Conservation (phyloP, 345 rosid species). For the Lumnitzera littorea region DNA sequence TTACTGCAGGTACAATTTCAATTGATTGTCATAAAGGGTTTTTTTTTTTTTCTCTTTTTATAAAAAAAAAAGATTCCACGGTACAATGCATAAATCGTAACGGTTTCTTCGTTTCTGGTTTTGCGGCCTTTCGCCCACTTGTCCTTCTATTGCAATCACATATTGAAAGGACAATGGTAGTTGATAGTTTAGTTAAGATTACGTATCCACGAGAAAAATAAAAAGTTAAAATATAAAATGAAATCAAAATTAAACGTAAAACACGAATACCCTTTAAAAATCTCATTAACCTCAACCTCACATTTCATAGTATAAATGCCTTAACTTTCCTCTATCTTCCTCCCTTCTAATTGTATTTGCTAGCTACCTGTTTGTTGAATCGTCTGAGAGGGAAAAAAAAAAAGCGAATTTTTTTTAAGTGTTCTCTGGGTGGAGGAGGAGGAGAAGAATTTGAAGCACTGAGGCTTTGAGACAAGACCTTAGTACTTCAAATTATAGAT, state of each 20-base stretch:
- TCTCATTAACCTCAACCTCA: conserved; percentile 1
- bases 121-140: conserved; percentile 10
- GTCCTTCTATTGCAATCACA: too few relatives aligned
- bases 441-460: conserved; percentile 11
- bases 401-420: not conserved
- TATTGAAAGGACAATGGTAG: too few relatives aligned
- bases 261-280: too few relatives aligned
- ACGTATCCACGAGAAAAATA: too few relatives aligned
- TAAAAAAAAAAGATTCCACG: too few relatives aligned
- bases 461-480: conserved; percentile 8
- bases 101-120: conserved; percentile 6
- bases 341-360: not conserved
- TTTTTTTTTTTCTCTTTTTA: too few relatives aligned
- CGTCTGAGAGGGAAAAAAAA: not conserved
- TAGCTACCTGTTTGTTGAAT: conserved; percentile 13
- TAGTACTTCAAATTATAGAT: conserved; percentile 1
- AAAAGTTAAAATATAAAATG: too few relatives aligned
- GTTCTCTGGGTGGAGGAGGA: conserved; percentile 14
- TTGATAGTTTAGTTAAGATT: too few relatives aligned
- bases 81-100: not conserved
- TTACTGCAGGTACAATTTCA: too few relatives aligned
- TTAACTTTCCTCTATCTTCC: not conserved
- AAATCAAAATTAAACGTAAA: too few relatives aligned
- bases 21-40: too few relatives aligned
- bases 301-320: not conserved